These are phyloP conservation scores for Calonectria henricotiae DNA, from an alignment of 2,329 filamentous ascomycete genomes.

Conservation along the genomic window DNA sequence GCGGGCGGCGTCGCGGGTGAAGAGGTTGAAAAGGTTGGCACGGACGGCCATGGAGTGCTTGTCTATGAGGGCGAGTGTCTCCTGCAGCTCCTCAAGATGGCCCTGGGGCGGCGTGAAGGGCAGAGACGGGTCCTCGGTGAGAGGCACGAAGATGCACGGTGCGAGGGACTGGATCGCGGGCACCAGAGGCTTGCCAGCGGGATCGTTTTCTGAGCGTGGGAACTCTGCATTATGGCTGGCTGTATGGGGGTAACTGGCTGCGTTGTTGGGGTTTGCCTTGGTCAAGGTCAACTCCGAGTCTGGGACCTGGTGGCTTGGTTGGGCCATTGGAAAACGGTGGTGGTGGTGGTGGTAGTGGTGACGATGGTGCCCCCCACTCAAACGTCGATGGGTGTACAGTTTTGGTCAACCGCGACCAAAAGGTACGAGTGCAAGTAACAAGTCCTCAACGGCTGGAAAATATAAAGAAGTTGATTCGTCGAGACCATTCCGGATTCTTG, in stretches of 20 bases:
- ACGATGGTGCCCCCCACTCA: no score
- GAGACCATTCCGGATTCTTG: not conserved
- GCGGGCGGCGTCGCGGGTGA: slow-evolving; percentile 56
- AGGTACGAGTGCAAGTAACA: not conserved
- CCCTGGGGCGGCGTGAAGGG: slow-evolving; percentile 40
- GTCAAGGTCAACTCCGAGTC: not conserved
- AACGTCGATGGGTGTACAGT: not conserved
- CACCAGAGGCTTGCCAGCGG: slow-evolving; percentile 39
- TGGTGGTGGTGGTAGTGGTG: no score
- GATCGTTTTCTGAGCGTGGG: slow-evolving; percentile 35
- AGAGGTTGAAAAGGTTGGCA: slow-evolving; percentile 54
- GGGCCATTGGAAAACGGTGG: slow-evolving; percentile 24
- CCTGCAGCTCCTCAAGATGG: slow-evolving; percentile 42
- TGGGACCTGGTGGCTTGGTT: slow-evolving; percentile 20
- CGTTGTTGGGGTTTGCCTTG: not conserved
- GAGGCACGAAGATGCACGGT: slow-evolving; percentile 58
- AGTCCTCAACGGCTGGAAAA: not conserved
- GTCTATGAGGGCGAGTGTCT: slow-evolving; percentile 47
- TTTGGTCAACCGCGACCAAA: not conserved
- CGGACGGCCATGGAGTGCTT: slow-evolving; percentile 52
- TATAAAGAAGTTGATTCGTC: not conserved
- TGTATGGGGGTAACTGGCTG: not conserved
- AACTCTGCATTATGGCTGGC: not conserved
- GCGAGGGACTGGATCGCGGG: slow-evolving; percentile 48
- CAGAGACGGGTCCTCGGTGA: slow-evolving; percentile 48